These are phyloP conservation scores for Syncephalastrum racemosum DNA, from an alignment of 371 early-diverging fungal genomes.

Conservation along the genomic window DNA sequence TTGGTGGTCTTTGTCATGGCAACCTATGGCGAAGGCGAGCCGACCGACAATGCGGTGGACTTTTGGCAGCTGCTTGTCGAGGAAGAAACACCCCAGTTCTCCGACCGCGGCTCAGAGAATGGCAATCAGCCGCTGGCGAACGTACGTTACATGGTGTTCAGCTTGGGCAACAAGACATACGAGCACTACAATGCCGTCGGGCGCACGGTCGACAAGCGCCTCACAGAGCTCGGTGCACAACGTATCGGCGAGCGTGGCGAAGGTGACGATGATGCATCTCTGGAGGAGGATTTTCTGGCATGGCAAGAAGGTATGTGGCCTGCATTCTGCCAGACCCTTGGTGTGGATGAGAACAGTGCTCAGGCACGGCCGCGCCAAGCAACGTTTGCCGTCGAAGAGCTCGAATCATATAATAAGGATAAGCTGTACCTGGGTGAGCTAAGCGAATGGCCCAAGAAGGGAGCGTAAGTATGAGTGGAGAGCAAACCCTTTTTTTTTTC, in stretches of 20 bases:
- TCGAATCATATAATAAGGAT: conserved; percentile 29
- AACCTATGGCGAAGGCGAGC: conserved; percentile 91
- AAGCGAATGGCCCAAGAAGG: conserved; percentile 37
- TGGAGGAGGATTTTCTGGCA: conserved; percentile 93
- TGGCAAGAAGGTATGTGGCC: conserved; percentile 92
- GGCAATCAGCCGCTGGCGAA: conserved; percentile 53
- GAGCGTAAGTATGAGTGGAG: conserved; percentile 16
- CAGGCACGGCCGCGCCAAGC: conserved; percentile 39
- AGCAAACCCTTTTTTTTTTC: not conserved
- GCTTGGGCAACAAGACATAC: conserved; percentile 96
- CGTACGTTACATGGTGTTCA: conserved; percentile 83
- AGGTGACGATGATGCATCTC: conserved; percentile 94
- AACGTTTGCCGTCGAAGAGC: conserved; percentile 42
- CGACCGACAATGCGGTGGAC: conserved; percentile 91
- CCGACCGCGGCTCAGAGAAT: conserved; percentile 49
- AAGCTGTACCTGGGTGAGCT: conserved; percentile 65
- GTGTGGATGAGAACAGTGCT: conserved; percentile 57
- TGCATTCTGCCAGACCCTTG: conserved; percentile 71
- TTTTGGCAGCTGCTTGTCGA: conserved; percentile 77
- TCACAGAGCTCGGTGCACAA: conserved; percentile 73
- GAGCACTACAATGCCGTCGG: conserved; percentile 91
- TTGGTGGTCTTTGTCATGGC: conserved; percentile 84
- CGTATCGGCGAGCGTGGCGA: conserved; percentile 84
- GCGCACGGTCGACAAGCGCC: conserved; percentile 62
- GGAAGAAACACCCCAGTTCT: conserved; percentile 71